Percentiles rank a stretch among this genome's conserved stretches.
Evolutionary conservation across 805 yeast genomes (phyloP).

Genomic region (Myxozyma sirexii): DNA sequence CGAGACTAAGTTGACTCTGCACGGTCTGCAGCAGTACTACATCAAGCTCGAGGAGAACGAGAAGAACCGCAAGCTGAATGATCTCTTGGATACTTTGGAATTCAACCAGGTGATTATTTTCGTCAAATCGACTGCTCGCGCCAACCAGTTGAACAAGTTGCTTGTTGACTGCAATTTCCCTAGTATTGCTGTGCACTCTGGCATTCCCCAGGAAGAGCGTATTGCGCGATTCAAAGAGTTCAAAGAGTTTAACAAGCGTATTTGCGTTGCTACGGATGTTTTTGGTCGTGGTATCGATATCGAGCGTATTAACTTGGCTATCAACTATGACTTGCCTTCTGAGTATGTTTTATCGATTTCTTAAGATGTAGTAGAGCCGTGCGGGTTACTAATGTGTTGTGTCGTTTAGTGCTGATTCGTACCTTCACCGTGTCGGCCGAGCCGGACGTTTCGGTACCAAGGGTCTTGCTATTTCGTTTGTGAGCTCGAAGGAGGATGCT

Average conservation of each 20-base stretch:
- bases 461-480: slow-evolving; percentile 93
- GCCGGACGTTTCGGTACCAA: slow-evolving; percentile 99
- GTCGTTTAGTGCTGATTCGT: slow-evolving; percentile 73
- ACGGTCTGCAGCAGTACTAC: slow-evolving; percentile 96
- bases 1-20: slow-evolving; percentile 94
- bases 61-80: slow-evolving; percentile 90
- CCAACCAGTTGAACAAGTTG: slow-evolving; percentile 85
- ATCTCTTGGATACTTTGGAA: slow-evolving; percentile 88
- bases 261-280: slow-evolving; percentile 97
- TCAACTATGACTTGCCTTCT: slow-evolving; percentile 92
- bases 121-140: slow-evolving; percentile 89
- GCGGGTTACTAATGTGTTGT: neutral
- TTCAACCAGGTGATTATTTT: slow-evolving; percentile 98
- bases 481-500: slow-evolving; percentile 82
- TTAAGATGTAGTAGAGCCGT: neutral
- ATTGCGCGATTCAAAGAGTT: slow-evolving; percentile 93
- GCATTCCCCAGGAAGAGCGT: slow-evolving; percentile 96
- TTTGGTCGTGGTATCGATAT: slow-evolving; percentile 99
- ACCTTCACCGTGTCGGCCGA: slow-evolving; percentile 98
- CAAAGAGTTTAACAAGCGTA: slow-evolving; percentile 97
- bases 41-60: slow-evolving; percentile 86
- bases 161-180: slow-evolving; percentile 94
- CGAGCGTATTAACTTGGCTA: slow-evolving; percentile 96
- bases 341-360: slow-evolving; percentile 47
- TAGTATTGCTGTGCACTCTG: slow-evolving; percentile 93